Conservation (phyloP, 208 protist genomes). For the Willaertia magna region DNA sequence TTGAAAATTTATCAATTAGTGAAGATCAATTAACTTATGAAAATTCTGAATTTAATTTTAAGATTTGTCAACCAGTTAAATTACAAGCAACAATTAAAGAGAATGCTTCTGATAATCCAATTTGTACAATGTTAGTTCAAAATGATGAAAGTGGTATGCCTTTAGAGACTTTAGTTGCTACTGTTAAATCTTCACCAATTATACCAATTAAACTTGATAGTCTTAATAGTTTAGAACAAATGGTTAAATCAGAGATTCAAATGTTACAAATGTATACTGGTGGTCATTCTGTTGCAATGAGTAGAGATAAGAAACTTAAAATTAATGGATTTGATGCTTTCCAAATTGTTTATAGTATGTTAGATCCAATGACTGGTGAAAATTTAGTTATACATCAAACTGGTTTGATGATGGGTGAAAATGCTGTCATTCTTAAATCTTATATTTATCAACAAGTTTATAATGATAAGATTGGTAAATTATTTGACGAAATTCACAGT, state of each 20-base stretch:
- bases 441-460: background rate
- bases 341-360: background rate
- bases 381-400: background rate
- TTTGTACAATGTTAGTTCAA: background rate
- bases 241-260: background rate
- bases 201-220: background rate
- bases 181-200: background rate
- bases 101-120: background rate
- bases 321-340: background rate
- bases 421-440: background rate
- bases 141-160: background rate
- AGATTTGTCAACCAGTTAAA: background rate
- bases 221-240: background rate
- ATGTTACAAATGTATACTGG: background rate
- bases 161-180: background rate
- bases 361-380: background rate
- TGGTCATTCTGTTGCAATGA: background rate
- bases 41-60: background rate
- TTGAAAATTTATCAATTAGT: background rate
- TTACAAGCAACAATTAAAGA: background rate
- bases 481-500: background rate
- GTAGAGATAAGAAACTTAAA: background rate
- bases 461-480: background rate
- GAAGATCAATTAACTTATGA: background rate
- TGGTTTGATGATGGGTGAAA: background rate